These are phyloP conservation scores for Enterospora canceri DNA, from an alignment of 371 early-diverging fungal species.

Conservation along the genomic window DNA sequence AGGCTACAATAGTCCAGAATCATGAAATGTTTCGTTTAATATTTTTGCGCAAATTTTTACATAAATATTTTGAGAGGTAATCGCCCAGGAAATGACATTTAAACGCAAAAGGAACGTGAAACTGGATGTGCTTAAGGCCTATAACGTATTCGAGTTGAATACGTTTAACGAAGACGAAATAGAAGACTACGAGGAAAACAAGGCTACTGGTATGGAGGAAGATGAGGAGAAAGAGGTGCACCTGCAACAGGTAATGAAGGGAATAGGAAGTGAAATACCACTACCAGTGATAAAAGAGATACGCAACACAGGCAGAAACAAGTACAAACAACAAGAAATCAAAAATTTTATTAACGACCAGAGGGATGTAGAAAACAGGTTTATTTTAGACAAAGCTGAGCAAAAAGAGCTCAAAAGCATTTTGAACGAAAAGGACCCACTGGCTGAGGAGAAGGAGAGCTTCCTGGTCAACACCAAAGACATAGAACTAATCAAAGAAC, in stretches of 20 bases:
- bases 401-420: neutral
- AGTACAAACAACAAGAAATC: slow-evolving; percentile 2
- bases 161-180: slow-evolving; percentile 6
- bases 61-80: neutral
- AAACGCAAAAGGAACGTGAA: slow-evolving; percentile 35
- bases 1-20: neutral
- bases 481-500: neutral
- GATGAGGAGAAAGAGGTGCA: slow-evolving; percentile 54
- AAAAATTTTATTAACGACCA: slow-evolving; percentile 23
- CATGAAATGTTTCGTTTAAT: neutral
- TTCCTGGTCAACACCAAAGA: slow-evolving; percentile 1
- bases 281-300: slow-evolving; percentile 39
- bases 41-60: neutral
- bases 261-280: slow-evolving; percentile 27
- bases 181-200: slow-evolving; percentile 32
- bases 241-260: slow-evolving; percentile 35
- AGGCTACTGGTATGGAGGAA: slow-evolving; percentile 50
- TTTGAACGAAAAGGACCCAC: neutral
- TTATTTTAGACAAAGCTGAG: slow-evolving; percentile 23
- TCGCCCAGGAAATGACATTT: slow-evolving; percentile 2
- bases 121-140: neutral
- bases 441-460: neutral
- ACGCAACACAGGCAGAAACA: slow-evolving; percentile 1
- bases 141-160: slow-evolving; percentile 8
- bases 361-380: slow-evolving; percentile 40